Conservation (phyloP, 1,284 basidiomycete species). For the Jaminaea rosea region DNA sequence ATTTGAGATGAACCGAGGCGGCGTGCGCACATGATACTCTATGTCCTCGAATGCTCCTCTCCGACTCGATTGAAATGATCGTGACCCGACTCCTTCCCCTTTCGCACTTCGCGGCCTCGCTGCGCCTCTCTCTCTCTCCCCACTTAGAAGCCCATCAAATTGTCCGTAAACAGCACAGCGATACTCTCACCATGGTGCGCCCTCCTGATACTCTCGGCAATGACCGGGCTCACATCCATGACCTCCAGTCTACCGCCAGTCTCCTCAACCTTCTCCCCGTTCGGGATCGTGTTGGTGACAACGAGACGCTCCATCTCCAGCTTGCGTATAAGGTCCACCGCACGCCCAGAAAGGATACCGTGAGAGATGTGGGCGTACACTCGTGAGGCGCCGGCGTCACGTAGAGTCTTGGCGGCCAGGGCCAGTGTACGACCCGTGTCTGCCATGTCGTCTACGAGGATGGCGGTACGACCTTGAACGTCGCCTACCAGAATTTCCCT, state of each 20-base stretch:
- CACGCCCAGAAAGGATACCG: conserved; percentile 77
- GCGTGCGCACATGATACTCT: too few relatives aligned
- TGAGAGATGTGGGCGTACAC: conserved; percentile 87
- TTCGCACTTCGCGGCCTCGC: too few relatives aligned
- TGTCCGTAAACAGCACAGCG: conserved; percentile 45
- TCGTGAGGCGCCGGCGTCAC: conserved; percentile 76
- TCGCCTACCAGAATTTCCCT: conserved; percentile 98
- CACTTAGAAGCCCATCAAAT: too few relatives aligned
- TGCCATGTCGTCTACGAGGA: conserved; percentile 96
- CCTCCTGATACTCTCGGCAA: conserved; percentile 89
- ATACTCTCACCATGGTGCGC: conserved; percentile 84
- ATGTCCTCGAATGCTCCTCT: too few relatives aligned
- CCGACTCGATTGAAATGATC: too few relatives aligned
- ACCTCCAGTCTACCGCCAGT: conserved; percentile 52
- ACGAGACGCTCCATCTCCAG: conserved; percentile 79
- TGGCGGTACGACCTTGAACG: conserved; percentile 83
- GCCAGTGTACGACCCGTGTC: conserved; percentile 84
- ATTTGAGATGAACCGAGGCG: too few relatives aligned
- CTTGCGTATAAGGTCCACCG: conserved; percentile 65
- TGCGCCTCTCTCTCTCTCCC: too few relatives aligned
- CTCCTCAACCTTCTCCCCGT: conserved; percentile 50
- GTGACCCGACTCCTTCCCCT: too few relatives aligned
- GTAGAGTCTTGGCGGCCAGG: conserved; percentile 72
- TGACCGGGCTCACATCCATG: conserved; percentile 78
- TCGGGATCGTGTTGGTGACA: conserved; percentile 74